Evolutionary conservation across 2,329 filamentous ascomycete genomes (phyloP), one percentile per base, ranked within the genome.

Genomic region (Hypoxylon sp.): DNA sequence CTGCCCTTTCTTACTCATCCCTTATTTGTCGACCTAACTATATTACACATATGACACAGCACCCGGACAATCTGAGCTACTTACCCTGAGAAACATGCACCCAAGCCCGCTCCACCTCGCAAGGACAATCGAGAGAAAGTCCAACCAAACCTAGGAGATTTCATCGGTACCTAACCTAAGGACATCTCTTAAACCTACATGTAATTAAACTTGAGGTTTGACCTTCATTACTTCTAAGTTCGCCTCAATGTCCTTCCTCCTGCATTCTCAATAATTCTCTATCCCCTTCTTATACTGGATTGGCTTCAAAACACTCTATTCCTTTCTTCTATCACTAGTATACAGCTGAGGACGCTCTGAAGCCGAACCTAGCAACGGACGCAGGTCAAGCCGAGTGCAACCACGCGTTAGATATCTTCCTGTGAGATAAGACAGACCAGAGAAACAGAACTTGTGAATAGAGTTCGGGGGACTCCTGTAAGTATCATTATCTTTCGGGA

Each of bases 1-100:
- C 52, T 35, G 46, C 35, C 60, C 35, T 50, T 55, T 39, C 52
- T 31, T 19, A 22, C 22, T n/a, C 17, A 37, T 13, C 26, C 37
- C 14, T 29, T 14, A 19, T 29, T 31, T 44, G 39, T 26, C n/a
- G 22, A 22, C 19, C 8, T 39, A 31, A 39, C 22, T 10, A 50
- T 35, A 13, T 42, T 52, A 17, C 57, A 46, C 35, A 11, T 22
- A 54, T 42, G n/a, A 37, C 51, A 24, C 33, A 31, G n/a, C 31
- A 47, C 14, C 24, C 13, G 22, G 26, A 17, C 22, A 47, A 51
- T 50, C 48, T 37, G 3, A 44, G 14, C 17, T 44, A 22, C 39
- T 44, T 44, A 4, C 39, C 39, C 9, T 8, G 17, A 19, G n/a
- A 19, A 44, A 19, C 3, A 22, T 22, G 19, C 19, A 19, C 39